These are phyloP conservation scores for Sporothrix pseudoabietina DNA, from an alignment of 2,329 filamentous ascomycete species.

Conservation along the genomic window DNA sequence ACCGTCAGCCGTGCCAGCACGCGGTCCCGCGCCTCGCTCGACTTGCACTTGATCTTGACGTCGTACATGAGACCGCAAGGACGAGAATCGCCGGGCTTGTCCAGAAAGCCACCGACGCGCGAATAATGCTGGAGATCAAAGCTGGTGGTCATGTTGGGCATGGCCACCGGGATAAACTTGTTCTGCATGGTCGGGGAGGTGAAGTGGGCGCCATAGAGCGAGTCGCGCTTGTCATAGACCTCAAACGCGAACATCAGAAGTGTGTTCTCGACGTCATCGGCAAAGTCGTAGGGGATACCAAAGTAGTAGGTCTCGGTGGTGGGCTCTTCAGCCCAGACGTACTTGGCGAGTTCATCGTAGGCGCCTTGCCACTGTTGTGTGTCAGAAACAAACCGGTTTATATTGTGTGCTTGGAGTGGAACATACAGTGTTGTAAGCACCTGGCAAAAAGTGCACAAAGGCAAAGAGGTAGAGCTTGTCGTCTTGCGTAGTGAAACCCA, in stretches of 20 bases:
- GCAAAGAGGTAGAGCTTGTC: constrained; percentile 35
- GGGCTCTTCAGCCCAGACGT: constrained; percentile 43
- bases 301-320: constrained; percentile 49
- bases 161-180: constrained; percentile 38
- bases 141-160: constrained; percentile 40
- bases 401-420: too few species aligned
- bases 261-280: constrained; percentile 39
- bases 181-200: constrained; percentile 39
- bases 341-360: constrained; percentile 44
- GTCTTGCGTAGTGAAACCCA: constrained; percentile 27
- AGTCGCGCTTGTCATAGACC: constrained; percentile 39
- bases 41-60: constrained; percentile 36
- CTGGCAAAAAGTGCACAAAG: constrained; percentile 43
- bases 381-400: not conserved
- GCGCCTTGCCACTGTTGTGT: constrained; percentile 45
- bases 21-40: constrained; percentile 29
- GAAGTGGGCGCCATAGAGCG: constrained; percentile 42
- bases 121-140: constrained; percentile 43
- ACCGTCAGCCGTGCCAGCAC: constrained; percentile 28
- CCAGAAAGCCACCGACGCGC: constrained; percentile 40
- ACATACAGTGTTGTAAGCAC: constrained; percentile 41
- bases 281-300: constrained; percentile 45
- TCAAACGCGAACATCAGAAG: constrained; percentile 44
- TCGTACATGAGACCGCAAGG: constrained; percentile 42
- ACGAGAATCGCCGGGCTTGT: constrained; percentile 34